Base-by-base conservation (phyloP, 768 basidiomycete genomes). In the Pleurotus platypus region DNA sequence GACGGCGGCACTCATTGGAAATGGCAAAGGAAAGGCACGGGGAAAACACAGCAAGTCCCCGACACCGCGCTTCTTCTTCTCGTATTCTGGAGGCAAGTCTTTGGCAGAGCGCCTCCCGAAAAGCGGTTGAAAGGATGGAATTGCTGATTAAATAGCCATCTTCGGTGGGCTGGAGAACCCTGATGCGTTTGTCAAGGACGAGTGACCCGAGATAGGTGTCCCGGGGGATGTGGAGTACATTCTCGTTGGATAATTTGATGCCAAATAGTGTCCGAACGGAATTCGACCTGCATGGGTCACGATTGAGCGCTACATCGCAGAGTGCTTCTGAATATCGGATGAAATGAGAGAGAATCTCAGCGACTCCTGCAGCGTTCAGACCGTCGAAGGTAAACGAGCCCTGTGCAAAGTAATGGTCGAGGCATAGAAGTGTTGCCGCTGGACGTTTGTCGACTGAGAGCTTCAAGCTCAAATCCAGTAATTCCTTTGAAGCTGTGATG, bases 371-470 rank as follows among this genome's bases (percentile, higher is more conserved):
- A 2, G 69, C 63, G 0, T 57, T 62, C 18, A 67, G 57, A 3
- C 63, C 61, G 8, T 62, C 38, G 8, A 39, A 58, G 15, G 76
- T 63, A 2, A 49, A 51, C 5, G 70, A 69, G 4, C 68, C 61
- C 8, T 56, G 55, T 8, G 60, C 54, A 60, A 78, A 81, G 43
- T 68, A 62, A 55, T 76, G 72, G 58, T 82, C 76, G 9, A 81
- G 61, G 51, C 78, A 78, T 4, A 82, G 67, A 0, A 80, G 59
- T 9, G 76, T 75, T 0, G 76, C 72, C 6, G 71, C 59, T 1
- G 39, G 6, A 27, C 73, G 72, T 1, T 65, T 58, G 22, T 55
- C 55, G n/a, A 47, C 15, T 22, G 62, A 53, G 57, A 82, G 78
- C 11, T 38, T 46, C 5, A 43, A n/a, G 0, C 66, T 73, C 2